phyloP scores from a whole-genome alignment of 2,329 filamentous ascomycete species.

The Scleromitrula shiraiana region DNA sequence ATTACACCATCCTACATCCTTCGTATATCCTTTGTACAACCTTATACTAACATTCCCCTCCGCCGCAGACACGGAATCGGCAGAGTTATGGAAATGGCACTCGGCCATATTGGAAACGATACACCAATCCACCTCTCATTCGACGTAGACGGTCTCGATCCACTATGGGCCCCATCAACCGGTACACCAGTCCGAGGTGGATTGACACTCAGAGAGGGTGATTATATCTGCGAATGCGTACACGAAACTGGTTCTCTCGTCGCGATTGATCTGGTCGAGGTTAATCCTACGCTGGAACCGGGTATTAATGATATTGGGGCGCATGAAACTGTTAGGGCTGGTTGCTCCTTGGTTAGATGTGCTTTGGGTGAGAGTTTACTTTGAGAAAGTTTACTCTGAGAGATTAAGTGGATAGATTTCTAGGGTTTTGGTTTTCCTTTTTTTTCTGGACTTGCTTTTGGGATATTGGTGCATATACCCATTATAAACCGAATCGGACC shows the following conservation, averaged over 20 bases:
- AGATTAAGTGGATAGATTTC: not conserved
- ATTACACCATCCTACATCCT: not conserved
- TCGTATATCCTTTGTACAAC: not conserved
- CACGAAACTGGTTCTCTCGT: slow-evolving; percentile 72
- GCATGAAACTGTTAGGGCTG: slow-evolving; percentile 79
- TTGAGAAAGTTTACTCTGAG: slow-evolving; percentile 35
- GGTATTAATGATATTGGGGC: slow-evolving; percentile 52
- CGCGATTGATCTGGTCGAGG: slow-evolving; percentile 75
- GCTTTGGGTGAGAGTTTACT: slow-evolving; percentile 86
- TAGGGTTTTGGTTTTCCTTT: not conserved
- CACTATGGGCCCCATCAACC: slow-evolving; percentile 91
- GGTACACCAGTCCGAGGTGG: slow-evolving; percentile 92
- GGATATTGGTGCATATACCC: too few relatives aligned
- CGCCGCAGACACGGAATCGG: slow-evolving; percentile 74
- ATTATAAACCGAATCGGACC: too few relatives aligned
- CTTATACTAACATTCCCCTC: not conserved
- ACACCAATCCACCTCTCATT: slow-evolving; percentile 97
- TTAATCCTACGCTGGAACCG: slow-evolving; percentile 64
- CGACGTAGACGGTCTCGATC: slow-evolving; percentile 93
- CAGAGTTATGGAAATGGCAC: slow-evolving; percentile 94
- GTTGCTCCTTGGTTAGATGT: slow-evolving; percentile 84
- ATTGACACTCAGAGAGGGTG: slow-evolving; percentile 86
- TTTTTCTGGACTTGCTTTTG: too few relatives aligned
- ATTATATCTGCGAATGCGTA: slow-evolving; percentile 88
- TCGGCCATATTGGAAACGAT: slow-evolving; percentile 87